Conservation (phyloP, 176 grass and related monocot genomes). For the Triticum dicoccoides region DNA sequence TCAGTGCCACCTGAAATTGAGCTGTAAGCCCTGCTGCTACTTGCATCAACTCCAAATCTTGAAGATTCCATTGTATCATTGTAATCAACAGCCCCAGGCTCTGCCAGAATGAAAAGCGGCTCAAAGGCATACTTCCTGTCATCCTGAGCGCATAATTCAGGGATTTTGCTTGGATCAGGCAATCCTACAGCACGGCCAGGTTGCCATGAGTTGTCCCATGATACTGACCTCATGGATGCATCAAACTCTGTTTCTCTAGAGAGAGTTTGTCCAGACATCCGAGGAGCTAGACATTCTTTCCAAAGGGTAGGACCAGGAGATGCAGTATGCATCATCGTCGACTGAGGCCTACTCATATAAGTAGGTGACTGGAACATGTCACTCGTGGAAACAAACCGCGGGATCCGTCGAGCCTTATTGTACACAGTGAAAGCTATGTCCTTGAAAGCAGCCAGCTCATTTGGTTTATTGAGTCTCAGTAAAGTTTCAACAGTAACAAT, state of each 20-base stretch:
- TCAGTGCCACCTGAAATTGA: conserved; percentile 46
- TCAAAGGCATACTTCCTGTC: conserved; percentile 93
- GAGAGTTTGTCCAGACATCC: conserved; percentile 70
- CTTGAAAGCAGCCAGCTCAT: conserved; percentile 86
- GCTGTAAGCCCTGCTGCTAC: conserved; percentile 44
- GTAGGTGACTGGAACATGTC: conserved; percentile 76
- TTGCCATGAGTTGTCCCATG: conserved; percentile 89
- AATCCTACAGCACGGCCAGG: conserved; percentile 58
- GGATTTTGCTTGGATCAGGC: conserved; percentile 52
- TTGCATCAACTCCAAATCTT: conserved; percentile 66
- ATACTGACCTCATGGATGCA: conserved; percentile 68
- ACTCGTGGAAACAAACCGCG: conserved; percentile 40
- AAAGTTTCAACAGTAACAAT: conserved; percentile 85
- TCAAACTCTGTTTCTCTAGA: conserved; percentile 88
- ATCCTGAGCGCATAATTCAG: conserved; percentile 69
- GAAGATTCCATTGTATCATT: conserved; percentile 47
- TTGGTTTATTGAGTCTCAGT: conserved; percentile 72
- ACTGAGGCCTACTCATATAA: conserved; percentile 68
- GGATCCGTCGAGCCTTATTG: conserved; percentile 82
- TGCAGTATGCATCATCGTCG: conserved; percentile 76
- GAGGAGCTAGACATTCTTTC: conserved; percentile 85
- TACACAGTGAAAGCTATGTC: conserved; percentile 98
- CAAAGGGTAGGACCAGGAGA: conserved; percentile 79
- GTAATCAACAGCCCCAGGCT: conserved; percentile 81
- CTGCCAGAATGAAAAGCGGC: conserved; percentile 87